A percentile compares a stretch with the other conserved stretches of the same genome.
Evolutionary conservation across 106 monocot species (phyloP).

Genomic region (Dioscorea dumetorum): DNA sequence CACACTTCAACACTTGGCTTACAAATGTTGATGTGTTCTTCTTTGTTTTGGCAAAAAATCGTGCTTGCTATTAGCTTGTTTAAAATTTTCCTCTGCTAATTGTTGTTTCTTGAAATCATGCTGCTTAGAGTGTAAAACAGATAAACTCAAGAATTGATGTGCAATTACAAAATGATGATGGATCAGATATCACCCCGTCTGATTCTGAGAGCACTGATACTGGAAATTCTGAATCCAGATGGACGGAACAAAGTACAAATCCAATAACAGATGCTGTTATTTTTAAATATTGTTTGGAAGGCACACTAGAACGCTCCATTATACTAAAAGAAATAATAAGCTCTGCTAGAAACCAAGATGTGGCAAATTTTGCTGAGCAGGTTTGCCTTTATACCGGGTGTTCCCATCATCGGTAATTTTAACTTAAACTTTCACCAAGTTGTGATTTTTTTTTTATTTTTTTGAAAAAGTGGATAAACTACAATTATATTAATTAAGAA

Average conservation of each 20-base stretch:
- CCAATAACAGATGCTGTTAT: conserved; percentile 46
- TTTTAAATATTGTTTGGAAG: conserved; percentile 87
- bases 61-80: background rate
- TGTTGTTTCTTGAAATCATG: background rate
- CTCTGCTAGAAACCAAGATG: conserved; percentile 47
- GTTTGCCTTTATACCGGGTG: conserved; percentile 82
- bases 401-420: conserved; percentile 71
- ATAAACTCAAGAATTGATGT: conserved; percentile 14
- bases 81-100: conserved; percentile 5
- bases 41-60: no score
- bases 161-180: conserved; percentile 30
- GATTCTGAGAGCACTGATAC: conserved; percentile 84
- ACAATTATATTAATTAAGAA: no score
- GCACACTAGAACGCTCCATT: conserved; percentile 44
- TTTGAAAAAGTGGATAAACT: background rate
- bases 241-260: conserved; percentile 11
- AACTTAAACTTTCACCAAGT: background rate
- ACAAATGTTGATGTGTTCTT: no score
- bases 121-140: conserved; percentile 4
- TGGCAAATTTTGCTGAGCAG: conserved; percentile 60
- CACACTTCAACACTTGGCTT: no score
- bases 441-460: background rate
- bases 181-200: conserved; percentile 40
- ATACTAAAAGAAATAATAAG: conserved; percentile 45
- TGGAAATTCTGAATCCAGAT: conserved; percentile 20